Percentiles rank a stretch among this genome's conserved stretches.
Conservation (phyloP, 139 green algal species). For the Chlorella sp. region DNA sequence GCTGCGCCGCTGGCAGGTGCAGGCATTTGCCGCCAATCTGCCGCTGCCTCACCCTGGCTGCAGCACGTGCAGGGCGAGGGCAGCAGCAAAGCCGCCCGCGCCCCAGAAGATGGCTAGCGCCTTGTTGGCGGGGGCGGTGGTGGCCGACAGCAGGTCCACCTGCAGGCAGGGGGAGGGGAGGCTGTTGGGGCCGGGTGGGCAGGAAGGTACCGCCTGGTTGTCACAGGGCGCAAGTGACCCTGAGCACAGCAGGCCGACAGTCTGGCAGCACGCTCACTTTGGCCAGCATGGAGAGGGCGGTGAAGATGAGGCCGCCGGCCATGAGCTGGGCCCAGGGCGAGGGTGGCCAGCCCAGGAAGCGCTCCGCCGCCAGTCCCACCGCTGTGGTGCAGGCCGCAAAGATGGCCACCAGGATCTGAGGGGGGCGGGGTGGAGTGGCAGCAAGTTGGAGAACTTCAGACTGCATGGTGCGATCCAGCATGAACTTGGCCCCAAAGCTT, state of each 20-base stretch:
- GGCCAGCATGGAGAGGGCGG: conserved; percentile 5
- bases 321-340: neutral
- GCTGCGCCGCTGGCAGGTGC: too few species aligned
- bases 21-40: too few species aligned
- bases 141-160: conserved; percentile 41
- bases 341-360: conserved; percentile 22
- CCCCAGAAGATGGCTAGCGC: conserved; percentile 19
- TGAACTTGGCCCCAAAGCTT: too few species aligned
- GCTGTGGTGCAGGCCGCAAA: neutral
- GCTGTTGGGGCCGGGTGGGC: too few species aligned
- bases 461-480: too few species aligned
- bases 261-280: neutral
- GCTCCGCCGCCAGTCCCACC: neutral
- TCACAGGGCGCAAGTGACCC: too few species aligned
- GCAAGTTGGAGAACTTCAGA: too few species aligned
- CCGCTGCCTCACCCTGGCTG: conserved; percentile 20
- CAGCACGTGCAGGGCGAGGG: conserved; percentile 25
- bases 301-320: neutral
- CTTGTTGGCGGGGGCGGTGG: conserved; percentile 39
- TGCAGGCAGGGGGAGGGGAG: neutral
- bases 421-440: neutral
- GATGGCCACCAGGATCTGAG: neutral
- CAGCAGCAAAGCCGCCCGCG: conserved; percentile 11
- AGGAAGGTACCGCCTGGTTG: too few species aligned
- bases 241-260: neutral